Evolutionary conservation across 306 rosid species (phyloP).

Genomic region (Cucurbita pepo): DNA sequence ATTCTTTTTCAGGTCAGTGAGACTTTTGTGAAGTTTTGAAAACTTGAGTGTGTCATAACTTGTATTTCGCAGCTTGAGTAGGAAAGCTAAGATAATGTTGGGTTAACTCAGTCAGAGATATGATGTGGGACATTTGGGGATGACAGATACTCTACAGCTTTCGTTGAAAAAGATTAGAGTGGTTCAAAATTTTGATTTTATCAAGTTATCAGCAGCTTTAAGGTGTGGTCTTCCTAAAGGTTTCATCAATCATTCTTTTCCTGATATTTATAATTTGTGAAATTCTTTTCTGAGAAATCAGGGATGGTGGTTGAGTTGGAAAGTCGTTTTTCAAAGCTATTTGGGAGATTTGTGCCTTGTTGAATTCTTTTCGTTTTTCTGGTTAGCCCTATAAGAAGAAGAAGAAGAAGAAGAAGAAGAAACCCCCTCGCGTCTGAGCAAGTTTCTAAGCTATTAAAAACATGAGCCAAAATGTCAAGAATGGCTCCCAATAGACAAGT

Average conservation of each 20-base stretch:
- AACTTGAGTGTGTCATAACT: too few species aligned
- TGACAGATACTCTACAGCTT: not conserved
- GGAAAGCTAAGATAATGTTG: not conserved
- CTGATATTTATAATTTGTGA: not conserved
- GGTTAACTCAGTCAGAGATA: not conserved
- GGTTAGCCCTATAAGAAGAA: not conserved
- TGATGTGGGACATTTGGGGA: not conserved
- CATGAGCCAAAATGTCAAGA: not conserved
- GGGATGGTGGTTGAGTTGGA: not conserved
- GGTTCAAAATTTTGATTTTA: not conserved
- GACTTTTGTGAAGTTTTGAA: too few species aligned
- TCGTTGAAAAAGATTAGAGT: not conserved
- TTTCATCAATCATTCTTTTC: not conserved
- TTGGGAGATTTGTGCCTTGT: not conserved
- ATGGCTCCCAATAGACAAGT: not conserved
- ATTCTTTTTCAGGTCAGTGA: too few species aligned
- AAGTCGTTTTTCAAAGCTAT: not conserved
- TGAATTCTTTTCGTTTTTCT: not conserved
- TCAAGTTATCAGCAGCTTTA: not conserved
- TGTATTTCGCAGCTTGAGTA: not conserved
- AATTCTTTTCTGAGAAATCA: not conserved
- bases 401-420: not conserved
- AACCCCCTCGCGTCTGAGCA: not conserved
- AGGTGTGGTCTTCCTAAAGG: not conserved
- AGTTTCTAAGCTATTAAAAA: not conserved